Percentiles rank a stretch among this genome's conserved stretches.
Conservation (phyloP, 2,329 filamentous ascomycete genomes). For the Akanthomyces uredinophilus region DNA sequence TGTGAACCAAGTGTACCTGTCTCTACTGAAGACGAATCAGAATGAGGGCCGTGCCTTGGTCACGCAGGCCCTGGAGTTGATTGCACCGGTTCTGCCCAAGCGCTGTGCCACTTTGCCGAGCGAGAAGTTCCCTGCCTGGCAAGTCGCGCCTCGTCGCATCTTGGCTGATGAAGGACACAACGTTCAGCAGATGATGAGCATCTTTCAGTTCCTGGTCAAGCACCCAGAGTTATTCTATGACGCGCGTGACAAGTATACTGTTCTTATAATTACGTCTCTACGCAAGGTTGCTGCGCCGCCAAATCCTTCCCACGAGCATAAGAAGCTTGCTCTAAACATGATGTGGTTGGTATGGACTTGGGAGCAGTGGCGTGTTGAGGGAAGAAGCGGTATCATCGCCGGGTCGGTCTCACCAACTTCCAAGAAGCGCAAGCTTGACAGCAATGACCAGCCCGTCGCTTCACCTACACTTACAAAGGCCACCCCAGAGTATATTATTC, state of each 20-base stretch:
- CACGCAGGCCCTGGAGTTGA: slow-evolving; percentile 87
- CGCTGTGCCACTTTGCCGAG: slow-evolving; percentile 63
- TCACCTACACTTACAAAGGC: slow-evolving; percentile 48
- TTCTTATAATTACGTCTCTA: slow-evolving; percentile 81
- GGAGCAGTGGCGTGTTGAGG: slow-evolving; percentile 77
- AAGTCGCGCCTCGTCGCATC: slow-evolving; percentile 82
- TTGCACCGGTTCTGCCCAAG: slow-evolving; percentile 90
- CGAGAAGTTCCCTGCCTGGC: slow-evolving; percentile 79
- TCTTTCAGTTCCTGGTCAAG: slow-evolving; percentile 92
- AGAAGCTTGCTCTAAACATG: slow-evolving; percentile 84
- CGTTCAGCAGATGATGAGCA: slow-evolving; percentile 90
- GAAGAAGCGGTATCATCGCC: slow-evolving; percentile 37
- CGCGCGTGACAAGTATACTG: slow-evolving; percentile 83
- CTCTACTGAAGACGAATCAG: slow-evolving; percentile 85
- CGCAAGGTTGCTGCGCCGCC: slow-evolving; percentile 80
- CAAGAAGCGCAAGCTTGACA: slow-evolving; percentile 72
- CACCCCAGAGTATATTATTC: slow-evolving; percentile 61
- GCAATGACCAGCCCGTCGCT: slow-evolving; percentile 44
- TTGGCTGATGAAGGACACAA: slow-evolving; percentile 93
- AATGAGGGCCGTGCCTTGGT: slow-evolving; percentile 90
- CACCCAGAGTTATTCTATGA: slow-evolving; percentile 95
- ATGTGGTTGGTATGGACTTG: slow-evolving; percentile 89
- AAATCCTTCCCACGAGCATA: slow-evolving; percentile 83
- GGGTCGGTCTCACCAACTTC: slow-evolving; percentile 65
- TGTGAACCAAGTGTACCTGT: slow-evolving; percentile 89